These are phyloP conservation scores for Aristolochia californica DNA, from an alignment of 164 flowering plant genomes.

Conservation along the genomic window DNA sequence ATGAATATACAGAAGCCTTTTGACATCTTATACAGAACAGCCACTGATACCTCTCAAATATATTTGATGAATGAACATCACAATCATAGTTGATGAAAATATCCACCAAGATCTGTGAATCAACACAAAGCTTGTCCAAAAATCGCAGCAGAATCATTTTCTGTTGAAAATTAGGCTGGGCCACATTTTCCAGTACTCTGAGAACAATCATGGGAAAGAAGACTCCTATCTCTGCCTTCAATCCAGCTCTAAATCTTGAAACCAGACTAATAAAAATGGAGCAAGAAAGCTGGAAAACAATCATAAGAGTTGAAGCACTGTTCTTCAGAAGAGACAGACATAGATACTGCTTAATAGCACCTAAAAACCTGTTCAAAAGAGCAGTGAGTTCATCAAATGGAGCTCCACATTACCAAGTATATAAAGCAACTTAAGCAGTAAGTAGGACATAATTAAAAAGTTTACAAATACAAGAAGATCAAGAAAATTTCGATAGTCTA, in stretches of 20 bases:
- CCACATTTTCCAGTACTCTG: constrained; percentile 92
- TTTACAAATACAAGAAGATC: too few relatives aligned
- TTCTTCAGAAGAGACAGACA: constrained; percentile 95
- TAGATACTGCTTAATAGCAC: constrained; percentile 94
- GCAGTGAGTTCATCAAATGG: too few relatives aligned
- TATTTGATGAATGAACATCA: constrained; percentile 93
- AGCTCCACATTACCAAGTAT: too few relatives aligned
- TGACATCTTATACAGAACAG: background rate
- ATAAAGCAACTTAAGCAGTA: too few relatives aligned
- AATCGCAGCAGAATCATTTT: constrained; percentile 95
- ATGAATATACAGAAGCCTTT: too few relatives aligned
- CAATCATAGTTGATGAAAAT: constrained; percentile 92
- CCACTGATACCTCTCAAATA: constrained; percentile 73
- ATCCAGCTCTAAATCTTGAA: constrained; percentile 92
- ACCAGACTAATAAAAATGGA: constrained; percentile 95
- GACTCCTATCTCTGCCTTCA: constrained; percentile 99
- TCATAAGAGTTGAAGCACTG: constrained; percentile 93
- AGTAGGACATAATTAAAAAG: too few relatives aligned
- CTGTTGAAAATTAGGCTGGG: constrained; percentile 96
- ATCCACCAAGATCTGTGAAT: constrained; percentile 90
- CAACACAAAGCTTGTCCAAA: constrained; percentile 78
- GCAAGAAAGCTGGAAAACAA: constrained; percentile 97
- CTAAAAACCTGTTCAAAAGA: constrained; percentile 65
- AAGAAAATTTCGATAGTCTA: too few relatives aligned
- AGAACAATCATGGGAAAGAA: constrained; percentile 99